A percentile compares a stretch with the other conserved stretches of the same genome.
Conservation (phyloP, 2,329 filamentous ascomycete genomes). For the Penicillium oxalicum region DNA sequence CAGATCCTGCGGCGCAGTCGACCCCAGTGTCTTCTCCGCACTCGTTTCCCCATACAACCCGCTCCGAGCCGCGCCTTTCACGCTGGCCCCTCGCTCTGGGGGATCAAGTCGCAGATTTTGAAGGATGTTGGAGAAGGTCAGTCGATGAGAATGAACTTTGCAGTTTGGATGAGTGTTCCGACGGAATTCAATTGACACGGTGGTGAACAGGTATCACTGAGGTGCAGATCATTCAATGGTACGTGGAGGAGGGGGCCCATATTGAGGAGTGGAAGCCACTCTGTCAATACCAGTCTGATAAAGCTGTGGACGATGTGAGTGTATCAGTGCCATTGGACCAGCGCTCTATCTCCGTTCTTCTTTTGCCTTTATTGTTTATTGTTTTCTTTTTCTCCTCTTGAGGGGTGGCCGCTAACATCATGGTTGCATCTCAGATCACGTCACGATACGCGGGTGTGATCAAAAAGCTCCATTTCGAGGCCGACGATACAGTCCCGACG, state of each 20-base stretch:
- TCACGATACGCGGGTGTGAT: conserved; percentile 92
- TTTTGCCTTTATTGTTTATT: too few relatives aligned
- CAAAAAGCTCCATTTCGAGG: conserved; percentile 92
- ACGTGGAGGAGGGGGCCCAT: conserved; percentile 88
- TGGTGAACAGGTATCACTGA: conserved; percentile 76
- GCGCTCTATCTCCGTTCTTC: too few relatives aligned
- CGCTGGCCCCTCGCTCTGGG: conserved; percentile 28
- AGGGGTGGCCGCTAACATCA: conserved; percentile 7
- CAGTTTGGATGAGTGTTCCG: background rate
- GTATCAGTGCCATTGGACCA: conserved; percentile 2
- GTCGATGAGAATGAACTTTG: background rate
- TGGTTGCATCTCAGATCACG: conserved; percentile 66
- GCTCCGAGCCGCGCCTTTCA: conserved; percentile 32
- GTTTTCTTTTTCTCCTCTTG: too few relatives aligned
- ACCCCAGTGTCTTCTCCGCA: conserved; percentile 25
- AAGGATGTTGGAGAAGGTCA: conserved; percentile 42
- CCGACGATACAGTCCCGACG: conserved; percentile 92
- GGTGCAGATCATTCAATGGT: conserved; percentile 99
- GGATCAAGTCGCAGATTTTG: conserved; percentile 35
- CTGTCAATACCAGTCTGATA: conserved; percentile 97
- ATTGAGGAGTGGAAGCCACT: conserved; percentile 98
- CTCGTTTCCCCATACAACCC: conserved; percentile 18
- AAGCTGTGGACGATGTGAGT: conserved; percentile 62
- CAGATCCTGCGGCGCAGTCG: conserved; percentile 22
- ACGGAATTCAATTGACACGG: conserved; percentile 7